Base-by-base conservation (phyloP, 768 basidiomycete species). In the Exsudoporus frostii region DNA sequence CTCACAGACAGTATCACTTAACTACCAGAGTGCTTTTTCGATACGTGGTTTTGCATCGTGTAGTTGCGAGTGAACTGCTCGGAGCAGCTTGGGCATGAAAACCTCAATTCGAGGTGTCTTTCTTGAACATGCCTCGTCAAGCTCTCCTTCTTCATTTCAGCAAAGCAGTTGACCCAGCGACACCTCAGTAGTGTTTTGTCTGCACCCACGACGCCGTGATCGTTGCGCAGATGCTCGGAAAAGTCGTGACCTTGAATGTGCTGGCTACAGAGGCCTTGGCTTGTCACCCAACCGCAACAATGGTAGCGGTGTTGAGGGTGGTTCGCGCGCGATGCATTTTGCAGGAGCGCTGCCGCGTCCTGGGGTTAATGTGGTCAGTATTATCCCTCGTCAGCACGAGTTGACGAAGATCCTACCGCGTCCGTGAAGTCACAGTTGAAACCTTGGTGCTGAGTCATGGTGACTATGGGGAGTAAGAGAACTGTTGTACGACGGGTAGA, bases 141-240 rank as follows among this genome's bases (percentile, higher is more conserved):
- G 20, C 69, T 67, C 51, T 69, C 67, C 37, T 47, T 69, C 22
- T 55, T 71, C 65, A 71, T 64, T 0, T 41, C 46, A 10, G 25
- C 0, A 4, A 3, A 20, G 27, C 68, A 71, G 10, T 34, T 42
- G 19, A 9, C 4, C 68, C 68, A 71, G 29, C 7, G 25, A 9
- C 69, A 69, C 1, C 0, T 29, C 13, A 71, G 0, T 0, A 0
- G 0, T 9, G 37, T 2, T 17, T 50, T 41, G 0, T 65, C 68
- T 17, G 58, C 15, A 8, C 61, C 67, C 1, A n/a, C 2, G 24
- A 71, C 15, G 13, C 58, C 57, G 13, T 69, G 68, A 15, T 0
- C 5, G 22, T 30, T 5, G 11, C 69, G 61, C 13, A 69, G 33
- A 45, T 69, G 68, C 0, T 55, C 58, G 17, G 67, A 9, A 25